Evolutionary conservation across 2,329 filamentous ascomycete species (phyloP), one percentile per base, ranked within the genome.

Genomic region (Metarhizium robertsii): DNA sequence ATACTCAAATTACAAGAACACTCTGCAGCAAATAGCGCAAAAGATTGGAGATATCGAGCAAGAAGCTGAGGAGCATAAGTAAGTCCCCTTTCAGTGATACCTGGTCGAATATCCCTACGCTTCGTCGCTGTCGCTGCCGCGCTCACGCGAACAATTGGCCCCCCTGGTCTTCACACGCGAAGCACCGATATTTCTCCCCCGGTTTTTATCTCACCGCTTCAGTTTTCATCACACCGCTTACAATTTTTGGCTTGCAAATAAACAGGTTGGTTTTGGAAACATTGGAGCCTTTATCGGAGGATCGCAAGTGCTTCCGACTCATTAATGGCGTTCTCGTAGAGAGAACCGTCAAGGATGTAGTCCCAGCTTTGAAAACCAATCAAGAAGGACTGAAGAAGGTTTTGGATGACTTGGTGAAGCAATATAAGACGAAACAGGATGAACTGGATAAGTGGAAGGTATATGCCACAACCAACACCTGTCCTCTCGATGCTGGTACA

Each of bases 401-500:
- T 34, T 77, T 97, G 55, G 92, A 96, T 60, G 92, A 96, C 69
- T 75, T 99, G 60, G 82, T 97, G 62, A 96, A 96, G 80, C 90
- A 96, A 74, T 97, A 97, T 79, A 95, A 95, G 77, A 75, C 79
- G 36, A 95, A 96, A 74, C 92, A 99, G 71, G 85, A 90, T 46
- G 94, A 99, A 68, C 83, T 99, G 78, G 92, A 99, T 70, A 92
- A 87, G 72, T 99, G 94, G 94, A 99, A 99, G 90, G 92, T 95
- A 74, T 57, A 84, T 20, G n/a, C 16, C 18, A 20, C n/a, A 10
- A 14, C 5, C 5, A 14, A 16, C 38, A 45, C n/a, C 11, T 45
- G n/a, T 11, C 16, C 6, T 18, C n/a, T 45, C 18, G 3, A 45
- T 49, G 7, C 25, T 52, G 38, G 2, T 18, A 11, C 49, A 3